A percentile compares a stretch with the other conserved stretches of the same genome.
Conservation (phyloP, 306 rosid genomes). For the Vigna unguiculata region DNA sequence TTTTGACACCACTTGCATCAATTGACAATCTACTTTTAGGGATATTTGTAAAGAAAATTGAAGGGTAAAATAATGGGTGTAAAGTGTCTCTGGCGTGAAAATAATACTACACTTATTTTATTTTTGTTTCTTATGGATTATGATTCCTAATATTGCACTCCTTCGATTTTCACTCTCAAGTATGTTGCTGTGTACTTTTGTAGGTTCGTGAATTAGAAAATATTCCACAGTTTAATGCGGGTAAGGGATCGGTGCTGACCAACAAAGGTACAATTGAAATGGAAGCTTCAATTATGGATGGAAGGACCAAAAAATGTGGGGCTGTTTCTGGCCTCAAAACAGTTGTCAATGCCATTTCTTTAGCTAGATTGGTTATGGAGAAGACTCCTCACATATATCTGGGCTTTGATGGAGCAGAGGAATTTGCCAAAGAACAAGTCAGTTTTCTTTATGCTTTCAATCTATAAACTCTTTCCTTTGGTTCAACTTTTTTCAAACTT, state of each 20-base stretch:
- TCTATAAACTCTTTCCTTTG: not conserved
- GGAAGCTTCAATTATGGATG: slow-evolving; percentile 93
- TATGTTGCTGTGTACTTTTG: not conserved
- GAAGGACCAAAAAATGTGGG: slow-evolving; percentile 73
- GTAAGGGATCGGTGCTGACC: slow-evolving; percentile 79
- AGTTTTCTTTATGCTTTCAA: not conserved
- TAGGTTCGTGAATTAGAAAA: slow-evolving; percentile 82
- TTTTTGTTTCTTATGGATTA: not conserved
- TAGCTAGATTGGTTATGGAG: slow-evolving; percentile 87
- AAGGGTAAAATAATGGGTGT: too few relatives aligned
- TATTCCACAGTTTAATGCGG: slow-evolving; percentile 74
- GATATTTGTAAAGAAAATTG: too few relatives aligned
- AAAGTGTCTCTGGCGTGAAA: too few relatives aligned
- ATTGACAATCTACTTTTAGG: too few relatives aligned
- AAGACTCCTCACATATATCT: slow-evolving; percentile 87
- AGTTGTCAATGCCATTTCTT: slow-evolving; percentile 79
- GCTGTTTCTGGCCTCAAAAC: slow-evolving; percentile 90
- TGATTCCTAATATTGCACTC: not conserved
- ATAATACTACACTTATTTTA: too few relatives aligned
- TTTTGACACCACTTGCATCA: too few relatives aligned
- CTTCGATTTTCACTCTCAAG: not conserved
- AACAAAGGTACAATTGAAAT: slow-evolving; percentile 75
- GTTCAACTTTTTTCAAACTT: not conserved
- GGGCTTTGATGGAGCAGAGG: slow-evolving; percentile 54
- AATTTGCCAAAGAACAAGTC: slow-evolving; percentile 57